These are phyloP conservation scores for Panellus pusillus DNA, from an alignment of 768 basidiomycete species.

Conservation along the genomic window DNA sequence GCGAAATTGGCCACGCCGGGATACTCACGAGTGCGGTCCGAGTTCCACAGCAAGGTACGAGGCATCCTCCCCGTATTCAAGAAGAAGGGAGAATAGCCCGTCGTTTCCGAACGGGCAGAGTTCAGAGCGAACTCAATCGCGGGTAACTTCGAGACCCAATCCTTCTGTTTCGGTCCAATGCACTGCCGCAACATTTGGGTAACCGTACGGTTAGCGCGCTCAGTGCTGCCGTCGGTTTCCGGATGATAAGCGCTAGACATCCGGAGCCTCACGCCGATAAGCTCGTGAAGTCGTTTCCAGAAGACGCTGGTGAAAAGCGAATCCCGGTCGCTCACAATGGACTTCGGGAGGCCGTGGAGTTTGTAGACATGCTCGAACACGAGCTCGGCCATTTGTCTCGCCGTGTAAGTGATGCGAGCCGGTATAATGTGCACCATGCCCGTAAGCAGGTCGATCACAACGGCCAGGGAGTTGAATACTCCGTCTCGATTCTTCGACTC, in stretches of 20 bases:
- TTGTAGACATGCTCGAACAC: not conserved
- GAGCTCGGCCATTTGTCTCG: not conserved
- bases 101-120: not conserved
- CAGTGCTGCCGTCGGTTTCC: not conserved
- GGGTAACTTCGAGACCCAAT: not conserved
- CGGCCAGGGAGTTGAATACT: not conserved
- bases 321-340: slow-evolving; percentile 1
- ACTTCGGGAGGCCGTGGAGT: not conserved
- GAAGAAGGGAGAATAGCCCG: not conserved
- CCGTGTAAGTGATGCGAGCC: not conserved
- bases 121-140: not conserved
- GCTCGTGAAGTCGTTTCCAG: not conserved
- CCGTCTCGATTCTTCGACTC: not conserved
- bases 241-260: slow-evolving; percentile 1
- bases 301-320: not conserved
- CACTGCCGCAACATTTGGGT: slow-evolving; percentile 4
- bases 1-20: not conserved
- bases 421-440: not conserved
- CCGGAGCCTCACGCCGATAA: not conserved
- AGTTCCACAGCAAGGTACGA: slow-evolving; percentile 19
- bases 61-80: slow-evolving; percentile 24
- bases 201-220: not conserved
- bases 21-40: not conserved
- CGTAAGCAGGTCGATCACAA: not conserved
- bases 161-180: not conserved